phyloP scores from a whole-genome alignment of 805 yeast genomes.

The Torulaspora gathmanii region DNA sequence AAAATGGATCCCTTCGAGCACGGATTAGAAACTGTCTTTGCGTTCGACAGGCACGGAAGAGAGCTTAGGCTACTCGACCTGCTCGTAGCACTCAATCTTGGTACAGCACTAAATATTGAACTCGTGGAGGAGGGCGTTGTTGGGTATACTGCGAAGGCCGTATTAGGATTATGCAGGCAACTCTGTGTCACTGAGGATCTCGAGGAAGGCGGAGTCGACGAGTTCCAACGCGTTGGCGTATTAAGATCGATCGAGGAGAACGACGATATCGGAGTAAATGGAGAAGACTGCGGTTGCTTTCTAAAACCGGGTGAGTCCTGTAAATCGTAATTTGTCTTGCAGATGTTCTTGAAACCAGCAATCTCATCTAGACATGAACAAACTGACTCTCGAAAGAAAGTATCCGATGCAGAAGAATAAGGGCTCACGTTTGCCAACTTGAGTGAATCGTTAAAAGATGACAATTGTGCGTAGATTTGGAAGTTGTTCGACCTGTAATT shows the following conservation, averaged over 20 bases:
- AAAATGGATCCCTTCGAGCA: conserved; percentile 8
- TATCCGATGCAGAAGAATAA: conserved; percentile 11
- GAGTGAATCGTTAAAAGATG: conserved; percentile 17
- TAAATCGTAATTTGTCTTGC: conserved; percentile 1
- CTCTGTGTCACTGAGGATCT: conserved; percentile 2
- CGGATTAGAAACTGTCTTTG: conserved; percentile 6
- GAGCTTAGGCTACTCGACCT: conserved; percentile 11
- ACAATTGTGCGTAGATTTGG: conserved; percentile 18
- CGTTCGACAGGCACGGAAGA: conserved; percentile 6
- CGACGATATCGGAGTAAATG: conserved; percentile 8
- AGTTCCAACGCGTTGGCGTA: conserved; percentile 1
- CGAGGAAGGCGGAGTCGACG: conserved; percentile 4
- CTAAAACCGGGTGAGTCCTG: not conserved
- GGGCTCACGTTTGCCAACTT: conserved; percentile 4
- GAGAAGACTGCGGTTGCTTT: not conserved
- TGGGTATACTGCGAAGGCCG: conserved; percentile 6
- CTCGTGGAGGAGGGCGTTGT: conserved; percentile 13
- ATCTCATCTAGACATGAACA: conserved; percentile 16
- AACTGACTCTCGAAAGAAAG: conserved; percentile 13
- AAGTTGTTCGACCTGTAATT: conserved; percentile 16
- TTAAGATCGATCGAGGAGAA: conserved; percentile 6
- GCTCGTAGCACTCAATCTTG: conserved; percentile 12
- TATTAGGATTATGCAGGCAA: conserved; percentile 2
- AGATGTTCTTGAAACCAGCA: conserved; percentile 13
- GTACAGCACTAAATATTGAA: conserved; percentile 13